These are phyloP conservation scores for Conringia planisiliqua DNA, from an alignment of 345 rosid genomes.

Conservation along the genomic window DNA sequence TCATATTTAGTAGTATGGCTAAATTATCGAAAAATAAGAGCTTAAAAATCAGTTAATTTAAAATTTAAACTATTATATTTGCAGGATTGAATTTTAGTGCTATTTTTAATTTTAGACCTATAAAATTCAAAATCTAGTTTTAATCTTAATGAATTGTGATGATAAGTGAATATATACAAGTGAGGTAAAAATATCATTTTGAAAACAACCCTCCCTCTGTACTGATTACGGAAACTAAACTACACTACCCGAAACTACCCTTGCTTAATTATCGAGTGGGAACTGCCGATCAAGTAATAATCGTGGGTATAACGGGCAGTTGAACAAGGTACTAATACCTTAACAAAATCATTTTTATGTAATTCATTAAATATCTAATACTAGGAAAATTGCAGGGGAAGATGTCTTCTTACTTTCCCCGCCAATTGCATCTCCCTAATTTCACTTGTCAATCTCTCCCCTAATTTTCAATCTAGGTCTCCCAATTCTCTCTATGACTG, in stretches of 20 bases:
- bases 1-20: too few species aligned
- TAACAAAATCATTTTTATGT: background rate
- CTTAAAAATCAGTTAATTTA: too few species aligned
- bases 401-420: conserved; percentile 49
- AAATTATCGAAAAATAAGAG: too few species aligned
- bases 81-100: too few species aligned
- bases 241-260: background rate
- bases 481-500: conserved; percentile 29
- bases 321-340: background rate
- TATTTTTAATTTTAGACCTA: too few species aligned
- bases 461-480: conserved; percentile 43
- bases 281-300: background rate
- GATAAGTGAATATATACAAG: too few species aligned
- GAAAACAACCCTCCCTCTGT: too few species aligned
- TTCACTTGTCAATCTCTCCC: background rate
- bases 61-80: too few species aligned
- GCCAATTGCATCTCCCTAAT: conserved; percentile 55
- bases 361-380: background rate
- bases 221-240: too few species aligned
- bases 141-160: too few species aligned
- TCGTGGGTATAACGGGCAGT: background rate
- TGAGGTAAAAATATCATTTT: too few species aligned
- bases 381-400: conserved; percentile 27
- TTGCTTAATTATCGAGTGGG: background rate
- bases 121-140: too few species aligned